Percentiles rank a stretch among this genome's conserved stretches.
Conservation (phyloP, 2,329 filamentous ascomycete genomes). For the Epicoccum sorghinum region DNA sequence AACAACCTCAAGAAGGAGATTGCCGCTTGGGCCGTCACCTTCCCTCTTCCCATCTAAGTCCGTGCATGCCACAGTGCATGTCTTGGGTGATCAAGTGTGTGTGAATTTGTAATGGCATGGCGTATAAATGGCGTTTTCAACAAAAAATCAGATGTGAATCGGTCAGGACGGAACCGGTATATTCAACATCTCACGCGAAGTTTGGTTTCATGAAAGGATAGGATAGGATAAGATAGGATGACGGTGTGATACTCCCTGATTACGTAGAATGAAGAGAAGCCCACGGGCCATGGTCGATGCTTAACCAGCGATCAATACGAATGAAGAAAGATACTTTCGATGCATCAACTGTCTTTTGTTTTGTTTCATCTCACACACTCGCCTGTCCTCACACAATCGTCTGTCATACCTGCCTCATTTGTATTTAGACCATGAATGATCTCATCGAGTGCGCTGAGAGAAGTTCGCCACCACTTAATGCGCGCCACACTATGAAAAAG, state of each 20-base stretch:
- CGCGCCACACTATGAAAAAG: no score
- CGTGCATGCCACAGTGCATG: background rate
- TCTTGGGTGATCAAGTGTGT: conserved; percentile 1
- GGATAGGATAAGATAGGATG: background rate
- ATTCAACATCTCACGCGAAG: conserved; percentile 34
- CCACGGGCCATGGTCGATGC: conserved; percentile 13
- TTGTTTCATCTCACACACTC: no score
- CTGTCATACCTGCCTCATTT: no score
- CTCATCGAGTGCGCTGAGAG: no score
- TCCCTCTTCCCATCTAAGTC: conserved; percentile 82
- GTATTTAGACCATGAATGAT: no score
- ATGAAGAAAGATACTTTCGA: background rate
- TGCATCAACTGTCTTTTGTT: no score
- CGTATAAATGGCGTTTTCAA: conserved; percentile 34
- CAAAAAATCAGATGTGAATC: conserved; percentile 25
- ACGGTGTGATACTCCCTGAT: conserved; percentile 18
- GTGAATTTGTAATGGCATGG: conserved; percentile 9
- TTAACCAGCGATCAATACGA: conserved; percentile 22
- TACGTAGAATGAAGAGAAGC: conserved; percentile 12
- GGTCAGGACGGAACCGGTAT: conserved; percentile 19
- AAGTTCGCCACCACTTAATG: no score
- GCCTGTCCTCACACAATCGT: no score
- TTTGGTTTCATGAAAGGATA: conserved; percentile 2
- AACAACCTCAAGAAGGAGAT: conserved; percentile 88
- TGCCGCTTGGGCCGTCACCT: conserved; percentile 80